A percentile compares a stretch with the other conserved stretches of the same genome.
These are phyloP conservation scores for Plenodomus lindquistii DNA, from an alignment of 2,329 filamentous ascomycete species.

Conservation along the genomic window DNA sequence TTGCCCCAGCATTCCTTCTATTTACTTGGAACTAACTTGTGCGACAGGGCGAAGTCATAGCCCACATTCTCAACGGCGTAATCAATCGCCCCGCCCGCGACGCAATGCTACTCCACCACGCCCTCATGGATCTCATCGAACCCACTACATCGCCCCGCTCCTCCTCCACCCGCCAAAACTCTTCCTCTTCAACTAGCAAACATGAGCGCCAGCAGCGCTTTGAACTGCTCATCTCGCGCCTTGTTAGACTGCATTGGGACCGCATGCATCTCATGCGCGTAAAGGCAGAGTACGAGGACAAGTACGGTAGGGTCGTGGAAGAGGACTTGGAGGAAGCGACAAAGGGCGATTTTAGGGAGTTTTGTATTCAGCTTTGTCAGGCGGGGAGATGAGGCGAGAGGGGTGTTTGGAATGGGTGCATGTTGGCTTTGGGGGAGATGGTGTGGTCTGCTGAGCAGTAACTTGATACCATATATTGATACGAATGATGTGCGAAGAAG, in stretches of 20 bases:
- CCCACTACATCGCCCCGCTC: constrained; percentile 30
- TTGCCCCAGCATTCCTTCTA: not conserved
- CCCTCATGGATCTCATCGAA: constrained; percentile 63
- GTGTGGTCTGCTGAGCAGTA: too few species aligned
- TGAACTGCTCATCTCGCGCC: constrained; percentile 82
- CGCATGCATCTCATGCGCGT: constrained; percentile 76
- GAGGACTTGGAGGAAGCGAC: constrained; percentile 79
- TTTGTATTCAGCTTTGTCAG: constrained; percentile 67
- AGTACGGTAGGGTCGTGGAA: constrained; percentile 75
- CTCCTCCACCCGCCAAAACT: constrained; percentile 19
- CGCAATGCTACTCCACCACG: constrained; percentile 87
- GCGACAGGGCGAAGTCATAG: constrained; percentile 82
- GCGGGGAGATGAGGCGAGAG: constrained; percentile 18
- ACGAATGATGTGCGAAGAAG: too few species aligned
- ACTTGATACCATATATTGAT: too few species aligned
- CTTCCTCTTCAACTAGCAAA: constrained; percentile 34
- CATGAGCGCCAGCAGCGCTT: constrained; percentile 64
- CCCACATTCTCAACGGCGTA: constrained; percentile 93
- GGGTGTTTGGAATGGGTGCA: too few species aligned
- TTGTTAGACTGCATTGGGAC: constrained; percentile 94
- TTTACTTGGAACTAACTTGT: constrained; percentile 3
- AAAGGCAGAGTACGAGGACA: constrained; percentile 76
- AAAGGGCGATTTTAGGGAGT: constrained; percentile 74
- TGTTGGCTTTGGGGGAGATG: too few species aligned
- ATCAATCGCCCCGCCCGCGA: constrained; percentile 96